These are phyloP conservation scores for Pseudomicrostroma phylloplanum DNA, from an alignment of 1,284 basidiomycete species.

Conservation along the genomic window DNA sequence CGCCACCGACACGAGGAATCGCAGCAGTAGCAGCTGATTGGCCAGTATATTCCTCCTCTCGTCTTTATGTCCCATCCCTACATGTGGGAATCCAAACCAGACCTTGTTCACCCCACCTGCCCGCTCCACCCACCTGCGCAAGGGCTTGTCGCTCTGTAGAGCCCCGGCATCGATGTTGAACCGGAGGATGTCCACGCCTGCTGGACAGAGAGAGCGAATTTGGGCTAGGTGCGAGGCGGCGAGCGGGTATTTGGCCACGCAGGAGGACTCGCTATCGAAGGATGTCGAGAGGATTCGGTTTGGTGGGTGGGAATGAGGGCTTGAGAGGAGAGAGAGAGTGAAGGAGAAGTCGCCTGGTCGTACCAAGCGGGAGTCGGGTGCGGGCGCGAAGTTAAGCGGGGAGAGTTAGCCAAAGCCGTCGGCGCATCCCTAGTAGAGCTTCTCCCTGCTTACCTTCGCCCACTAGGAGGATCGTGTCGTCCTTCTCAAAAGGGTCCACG, in stretches of 20 bases:
- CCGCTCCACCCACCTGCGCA: not conserved
- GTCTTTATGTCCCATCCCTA: constrained; percentile 86
- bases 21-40: constrained; percentile 81
- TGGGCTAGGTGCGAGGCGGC: constrained; percentile 60
- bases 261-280: too few relatives aligned
- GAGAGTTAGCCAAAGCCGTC: too few relatives aligned
- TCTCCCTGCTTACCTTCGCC: constrained; percentile 62
- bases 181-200: not conserved
- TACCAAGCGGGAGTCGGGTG: too few relatives aligned
- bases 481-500: constrained; percentile 64
- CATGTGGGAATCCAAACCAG: constrained; percentile 92
- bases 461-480: constrained; percentile 75
- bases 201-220: constrained; percentile 21
- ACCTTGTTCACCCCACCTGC: constrained; percentile 65
- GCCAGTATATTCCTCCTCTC: constrained; percentile 86
- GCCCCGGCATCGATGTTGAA: constrained; percentile 53
- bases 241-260: constrained; percentile 70
- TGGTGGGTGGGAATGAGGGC: constrained; percentile 55
- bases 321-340: constrained; percentile 64
- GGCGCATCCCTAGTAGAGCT: too few relatives aligned
- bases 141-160: not conserved
- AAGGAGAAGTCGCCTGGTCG: constrained; percentile 69
- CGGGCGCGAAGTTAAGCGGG: too few relatives aligned
- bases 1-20: constrained; percentile 71
- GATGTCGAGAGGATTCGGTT: constrained; percentile 16